Conservation (phyloP, 2,329 filamentous ascomycete genomes). For the Penicillium sp. region DNA sequence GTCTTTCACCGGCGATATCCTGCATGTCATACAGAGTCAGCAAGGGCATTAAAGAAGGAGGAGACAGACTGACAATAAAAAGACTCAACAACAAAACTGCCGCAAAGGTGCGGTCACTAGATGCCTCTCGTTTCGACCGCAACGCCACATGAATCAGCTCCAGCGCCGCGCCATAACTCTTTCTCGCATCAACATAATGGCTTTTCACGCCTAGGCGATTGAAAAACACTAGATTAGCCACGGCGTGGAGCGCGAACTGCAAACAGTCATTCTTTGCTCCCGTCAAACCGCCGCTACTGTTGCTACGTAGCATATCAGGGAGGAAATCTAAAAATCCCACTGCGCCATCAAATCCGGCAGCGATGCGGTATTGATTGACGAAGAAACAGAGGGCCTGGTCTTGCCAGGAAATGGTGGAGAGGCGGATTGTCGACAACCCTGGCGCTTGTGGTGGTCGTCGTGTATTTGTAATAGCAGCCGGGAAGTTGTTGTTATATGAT, state of each 20-base stretch:
- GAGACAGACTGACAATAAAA: constrained; percentile 3
- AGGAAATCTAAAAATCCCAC: constrained; percentile 2
- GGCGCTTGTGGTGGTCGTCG: background rate
- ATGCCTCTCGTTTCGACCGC: background rate
- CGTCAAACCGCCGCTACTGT: background rate
- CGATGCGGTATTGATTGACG: background rate
- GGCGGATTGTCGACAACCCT: background rate
- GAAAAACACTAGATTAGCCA: background rate
- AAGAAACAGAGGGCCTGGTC: constrained; percentile 4
- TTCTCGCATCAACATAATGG: constrained; percentile 1
- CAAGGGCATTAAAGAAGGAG: background rate
- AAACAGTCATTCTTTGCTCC: background rate
- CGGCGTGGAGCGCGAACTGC: background rate
- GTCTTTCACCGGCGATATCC: constrained; percentile 6
- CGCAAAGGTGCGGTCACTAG: constrained; percentile 2
- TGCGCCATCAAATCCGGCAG: background rate
- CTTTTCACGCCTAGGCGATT: background rate
- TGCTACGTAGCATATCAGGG: background rate
- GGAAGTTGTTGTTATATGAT: too few relatives aligned
- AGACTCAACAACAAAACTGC: constrained; percentile 1
- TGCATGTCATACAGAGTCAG: background rate
- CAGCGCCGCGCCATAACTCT: constrained; percentile 1
- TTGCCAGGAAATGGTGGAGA: background rate
- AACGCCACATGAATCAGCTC: background rate
- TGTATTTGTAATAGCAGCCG: too few relatives aligned